Base-by-base conservation (phyloP, 345 rosid species). In the Citrus sinensis region DNA sequence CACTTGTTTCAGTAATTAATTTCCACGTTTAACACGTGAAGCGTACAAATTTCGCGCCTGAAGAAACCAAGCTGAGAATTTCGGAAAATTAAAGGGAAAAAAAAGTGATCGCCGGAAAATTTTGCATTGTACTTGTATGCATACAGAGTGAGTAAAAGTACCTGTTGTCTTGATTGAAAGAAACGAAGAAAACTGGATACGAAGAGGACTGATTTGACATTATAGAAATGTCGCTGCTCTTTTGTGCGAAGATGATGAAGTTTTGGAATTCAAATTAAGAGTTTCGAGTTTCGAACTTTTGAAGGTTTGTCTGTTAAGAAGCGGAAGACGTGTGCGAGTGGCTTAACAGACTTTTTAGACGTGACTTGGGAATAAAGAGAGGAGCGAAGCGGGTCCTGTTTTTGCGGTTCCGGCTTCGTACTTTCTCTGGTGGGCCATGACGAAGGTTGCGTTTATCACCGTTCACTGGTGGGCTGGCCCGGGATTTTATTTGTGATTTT, bases 91-190 rank as follows among this genome's bases (percentile, higher is more conserved):
- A 7, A n/a, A 63, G 17, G 67, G 34, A 19, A 56, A 51, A 55
- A 25, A 67, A 55, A 55, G 6, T 35, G 72, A 77, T 55, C 17
- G 34, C 19, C 56, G 17, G 32, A 37, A 30, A 81, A 55, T 59
- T 67, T 55, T 17, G 22, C 27, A 61, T 27, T 61, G 5, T 46
- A 46, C 51, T 46, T 46, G 51, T 54, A 17, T 17, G 22, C 19
- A 17, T 8, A 54, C 20, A 17, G 58, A 54, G 58, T 54, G 22
- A 54, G 58, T 17, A 54, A 54, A 25, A 13, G 59, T 67, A 91
- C 98, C 88, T 92, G 80, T 83, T 89, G 84, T 95, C 95, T 83
- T 93, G 98, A 84, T 93, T 92, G 88, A 95, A 95, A 70, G 98
- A 92, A 84, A 89, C 98, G 74, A 87, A 86, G 71, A 88, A 83